Percentiles rank a stretch among this genome's conserved stretches.
Conservation (phyloP, 345 rosid genomes). For the Hibiscus mutabilis region DNA sequence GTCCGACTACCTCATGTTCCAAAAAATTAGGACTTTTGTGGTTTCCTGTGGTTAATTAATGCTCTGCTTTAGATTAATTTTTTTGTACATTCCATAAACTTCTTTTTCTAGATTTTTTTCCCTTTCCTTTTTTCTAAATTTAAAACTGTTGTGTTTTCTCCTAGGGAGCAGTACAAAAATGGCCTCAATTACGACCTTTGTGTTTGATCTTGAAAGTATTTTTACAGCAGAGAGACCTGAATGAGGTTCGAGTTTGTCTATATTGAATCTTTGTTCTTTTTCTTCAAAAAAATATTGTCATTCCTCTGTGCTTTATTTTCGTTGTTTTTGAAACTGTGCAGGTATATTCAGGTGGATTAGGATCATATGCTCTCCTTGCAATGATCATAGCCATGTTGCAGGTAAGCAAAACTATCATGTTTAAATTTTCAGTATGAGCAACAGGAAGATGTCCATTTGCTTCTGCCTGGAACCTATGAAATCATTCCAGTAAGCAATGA, state of each 20-base stretch:
- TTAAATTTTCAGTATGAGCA: background rate
- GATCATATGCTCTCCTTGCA: constrained; percentile 87
- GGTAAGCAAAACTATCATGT: constrained; percentile 31
- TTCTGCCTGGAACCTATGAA: background rate
- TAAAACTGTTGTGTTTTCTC: constrained; percentile 7
- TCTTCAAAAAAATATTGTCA: background rate
- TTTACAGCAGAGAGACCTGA: constrained; percentile 88
- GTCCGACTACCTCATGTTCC: background rate
- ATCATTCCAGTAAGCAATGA: background rate
- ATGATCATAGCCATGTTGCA: constrained; percentile 83
- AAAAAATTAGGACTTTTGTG: background rate
- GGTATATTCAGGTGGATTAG: constrained; percentile 91
- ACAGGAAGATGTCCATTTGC: background rate
- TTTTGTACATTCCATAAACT: background rate
- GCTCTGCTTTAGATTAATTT: background rate
- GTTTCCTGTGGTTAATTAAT: background rate
- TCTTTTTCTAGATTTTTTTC: background rate
- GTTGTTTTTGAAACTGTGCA: constrained; percentile 27
- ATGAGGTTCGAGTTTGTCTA: constrained; percentile 53
- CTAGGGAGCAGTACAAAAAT: constrained; percentile 60
- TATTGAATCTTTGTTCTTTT: background rate
- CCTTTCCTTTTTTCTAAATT: background rate
- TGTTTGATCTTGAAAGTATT: constrained; percentile 87
- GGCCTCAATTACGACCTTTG: constrained; percentile 75
- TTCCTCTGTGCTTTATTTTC: constrained; percentile 14